Conservation (phyloP, 805 yeast species). For the Hanseniaspora thailandica region DNA sequence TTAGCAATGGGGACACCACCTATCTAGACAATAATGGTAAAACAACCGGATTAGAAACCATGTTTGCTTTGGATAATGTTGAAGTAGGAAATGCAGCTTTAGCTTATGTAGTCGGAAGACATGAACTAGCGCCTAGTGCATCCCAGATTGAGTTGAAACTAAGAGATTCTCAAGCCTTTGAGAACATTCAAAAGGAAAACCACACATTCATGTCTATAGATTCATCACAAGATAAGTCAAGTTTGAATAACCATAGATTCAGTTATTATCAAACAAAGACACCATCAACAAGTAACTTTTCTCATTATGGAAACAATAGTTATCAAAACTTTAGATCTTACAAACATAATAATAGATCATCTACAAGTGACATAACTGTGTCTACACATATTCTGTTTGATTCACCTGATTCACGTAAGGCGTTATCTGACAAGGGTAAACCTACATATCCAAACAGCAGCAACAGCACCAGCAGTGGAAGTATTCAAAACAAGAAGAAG, state of each 20-base stretch:
- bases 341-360: not conserved
- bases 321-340: not conserved
- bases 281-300: not conserved
- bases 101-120: slow-evolving; percentile 13
- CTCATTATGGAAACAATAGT: not conserved
- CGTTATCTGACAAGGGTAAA: not conserved
- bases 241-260: not conserved
- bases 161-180: not conserved
- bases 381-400: slow-evolving; percentile 11
- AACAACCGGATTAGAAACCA: slow-evolving; percentile 1
- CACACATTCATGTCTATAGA: not conserved
- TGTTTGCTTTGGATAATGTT: not conserved
- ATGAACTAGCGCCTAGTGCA: not conserved
- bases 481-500: not conserved
- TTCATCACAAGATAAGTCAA: not conserved
- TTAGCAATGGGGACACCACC: not conserved
- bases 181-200: not conserved
- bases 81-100: slow-evolving; percentile 10
- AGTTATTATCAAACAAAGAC: slow-evolving; percentile 5
- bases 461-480: not conserved
- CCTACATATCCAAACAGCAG: not conserved
- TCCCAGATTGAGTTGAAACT: slow-evolving; percentile 5
- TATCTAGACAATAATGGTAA: not conserved
- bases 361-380: slow-evolving; percentile 6
- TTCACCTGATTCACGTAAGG: not conserved